A percentile compares a stretch with the other conserved stretches of the same genome.
These are phyloP conservation scores for Chytridiales sp. DNA, from an alignment of 371 early-diverging fungal species.

Conservation along the genomic window DNA sequence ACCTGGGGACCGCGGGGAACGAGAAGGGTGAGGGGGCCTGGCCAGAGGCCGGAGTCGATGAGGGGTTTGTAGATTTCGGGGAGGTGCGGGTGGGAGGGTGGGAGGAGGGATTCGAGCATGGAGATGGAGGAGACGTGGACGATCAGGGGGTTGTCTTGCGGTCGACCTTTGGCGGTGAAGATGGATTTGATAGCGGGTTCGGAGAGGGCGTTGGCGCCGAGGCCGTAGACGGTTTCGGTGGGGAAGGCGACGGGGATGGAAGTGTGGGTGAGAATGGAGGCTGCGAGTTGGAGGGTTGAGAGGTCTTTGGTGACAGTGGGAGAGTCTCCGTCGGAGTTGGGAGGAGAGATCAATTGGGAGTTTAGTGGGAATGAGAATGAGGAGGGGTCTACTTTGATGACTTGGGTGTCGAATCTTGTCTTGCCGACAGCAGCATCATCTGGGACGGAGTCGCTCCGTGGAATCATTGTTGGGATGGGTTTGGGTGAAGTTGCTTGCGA, in stretches of 20 bases:
- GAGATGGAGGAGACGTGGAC: slow-evolving; percentile 91
- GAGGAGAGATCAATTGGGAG: neutral
- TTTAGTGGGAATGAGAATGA: slow-evolving; percentile 3
- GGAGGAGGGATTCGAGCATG: slow-evolving; percentile 67
- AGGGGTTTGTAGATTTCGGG: slow-evolving; percentile 66
- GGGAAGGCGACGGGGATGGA: slow-evolving; percentile 86
- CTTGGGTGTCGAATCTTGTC: neutral
- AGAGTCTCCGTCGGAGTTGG: neutral
- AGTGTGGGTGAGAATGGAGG: slow-evolving; percentile 1
- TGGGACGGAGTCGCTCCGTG: too few species aligned
- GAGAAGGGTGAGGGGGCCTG: slow-evolving; percentile 97
- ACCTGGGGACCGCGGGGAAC: slow-evolving; percentile 72
- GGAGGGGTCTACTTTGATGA: slow-evolving; percentile 12
- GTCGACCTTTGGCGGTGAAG: slow-evolving; percentile 91
- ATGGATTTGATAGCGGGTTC: slow-evolving; percentile 76
- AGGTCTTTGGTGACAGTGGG: neutral
- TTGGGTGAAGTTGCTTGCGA: too few species aligned
- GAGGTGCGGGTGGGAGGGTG: slow-evolving; percentile 38
- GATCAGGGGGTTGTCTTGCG: slow-evolving; percentile 98
- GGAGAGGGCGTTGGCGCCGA: slow-evolving; percentile 90
- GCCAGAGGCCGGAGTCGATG: slow-evolving; percentile 88
- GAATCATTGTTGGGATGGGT: too few species aligned
- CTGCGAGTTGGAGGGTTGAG: neutral
- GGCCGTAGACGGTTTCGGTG: slow-evolving; percentile 99
- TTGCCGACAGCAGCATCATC: too few species aligned